These are phyloP conservation scores for Phytophthora cactorum DNA, from an alignment of 352 stramenopile genomes.

Conservation along the genomic window DNA sequence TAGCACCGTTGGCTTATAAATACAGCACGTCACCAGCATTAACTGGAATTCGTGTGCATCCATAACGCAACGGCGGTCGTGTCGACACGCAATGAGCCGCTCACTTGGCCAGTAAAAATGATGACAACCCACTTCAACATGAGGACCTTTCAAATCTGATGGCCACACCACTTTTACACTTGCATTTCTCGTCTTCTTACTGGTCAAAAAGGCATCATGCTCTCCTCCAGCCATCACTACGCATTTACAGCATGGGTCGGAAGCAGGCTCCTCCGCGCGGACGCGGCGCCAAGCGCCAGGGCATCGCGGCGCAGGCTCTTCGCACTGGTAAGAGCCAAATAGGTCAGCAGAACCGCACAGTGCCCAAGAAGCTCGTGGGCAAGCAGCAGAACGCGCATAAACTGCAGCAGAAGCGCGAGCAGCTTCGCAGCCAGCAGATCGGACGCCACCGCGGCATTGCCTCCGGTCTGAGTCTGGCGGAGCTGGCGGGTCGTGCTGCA, in stretches of 20 bases:
- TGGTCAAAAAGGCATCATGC: conserved; percentile 8
- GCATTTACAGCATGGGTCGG: conserved; percentile 18
- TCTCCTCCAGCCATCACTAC: conserved; percentile 28
- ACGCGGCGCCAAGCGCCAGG: conserved; percentile 40
- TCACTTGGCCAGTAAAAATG: conserved; percentile 13
- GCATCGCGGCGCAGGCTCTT: conserved; percentile 31
- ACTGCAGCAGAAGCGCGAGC: conserved; percentile 68
- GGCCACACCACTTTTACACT: background rate
- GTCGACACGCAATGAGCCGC: conserved; percentile 16
- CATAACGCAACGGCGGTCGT: conserved; percentile 7
- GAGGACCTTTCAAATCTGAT: background rate
- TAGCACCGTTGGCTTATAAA: conserved; percentile 6
- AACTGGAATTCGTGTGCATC: conserved; percentile 1
- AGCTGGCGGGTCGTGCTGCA: conserved; percentile 52
- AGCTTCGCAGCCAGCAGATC: conserved; percentile 62
- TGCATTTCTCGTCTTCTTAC: background rate
- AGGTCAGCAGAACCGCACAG: conserved; percentile 29
- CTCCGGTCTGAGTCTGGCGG: conserved; percentile 52
- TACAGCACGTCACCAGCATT: background rate
- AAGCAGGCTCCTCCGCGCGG: conserved; percentile 29
- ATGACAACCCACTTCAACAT: background rate
- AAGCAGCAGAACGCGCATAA: conserved; percentile 60
- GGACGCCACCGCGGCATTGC: conserved; percentile 43
- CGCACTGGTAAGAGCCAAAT: conserved; percentile 27
- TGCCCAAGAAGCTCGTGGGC: conserved; percentile 41